Evolutionary conservation across 2,329 filamentous ascomycete genomes (phyloP), one percentile per base, ranked within the genome.

Genomic region (Massarina eburnea): DNA sequence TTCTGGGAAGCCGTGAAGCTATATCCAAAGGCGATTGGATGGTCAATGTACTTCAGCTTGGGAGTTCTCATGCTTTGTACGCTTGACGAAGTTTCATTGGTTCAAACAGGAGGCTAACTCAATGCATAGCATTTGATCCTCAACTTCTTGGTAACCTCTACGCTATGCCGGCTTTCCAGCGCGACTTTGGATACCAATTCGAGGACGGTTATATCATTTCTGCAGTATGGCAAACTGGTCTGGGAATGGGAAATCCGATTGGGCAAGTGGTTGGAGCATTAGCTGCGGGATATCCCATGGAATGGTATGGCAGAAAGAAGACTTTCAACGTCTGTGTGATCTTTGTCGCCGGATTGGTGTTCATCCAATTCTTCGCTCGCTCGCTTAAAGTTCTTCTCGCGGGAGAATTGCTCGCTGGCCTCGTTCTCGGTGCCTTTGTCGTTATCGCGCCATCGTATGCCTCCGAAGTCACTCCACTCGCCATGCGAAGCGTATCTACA

Each of bases 101-200:
- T 30, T 8, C 12, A 26, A 26, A 26, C 27, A 19, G 33, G 7
- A 35, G 14, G 35, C 47, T 58, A 30, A 44, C n/a, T 12, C 18
- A 21, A 30, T 24, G 7, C 4, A 39, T 26, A 52, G 69, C 81
- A 3, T 87, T 85, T 57, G 83, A 86, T 59, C 80, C 81, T 0
- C 82, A 86, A 60, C 75, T 86, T 8, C 74, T 85, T 15, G 81
- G 81, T 19, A 82, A 83, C 49, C 73, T 86, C 42, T 85, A 81
- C 55, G 77, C 80, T 2, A 79, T 77, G 39, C 79, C 80, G 0
- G 76, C 77, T n/a, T 84, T 84, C 57, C 75, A 79, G 50, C 60
- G 64, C 17, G 76, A 82, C 51, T 83, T 82, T 57, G 81, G 81
- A 2, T 77, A 81, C 48, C 46, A 69, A 3, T 80, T 74, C 43